Conservation (phyloP, 805 yeast genomes). For the Clavispora asparagi region DNA sequence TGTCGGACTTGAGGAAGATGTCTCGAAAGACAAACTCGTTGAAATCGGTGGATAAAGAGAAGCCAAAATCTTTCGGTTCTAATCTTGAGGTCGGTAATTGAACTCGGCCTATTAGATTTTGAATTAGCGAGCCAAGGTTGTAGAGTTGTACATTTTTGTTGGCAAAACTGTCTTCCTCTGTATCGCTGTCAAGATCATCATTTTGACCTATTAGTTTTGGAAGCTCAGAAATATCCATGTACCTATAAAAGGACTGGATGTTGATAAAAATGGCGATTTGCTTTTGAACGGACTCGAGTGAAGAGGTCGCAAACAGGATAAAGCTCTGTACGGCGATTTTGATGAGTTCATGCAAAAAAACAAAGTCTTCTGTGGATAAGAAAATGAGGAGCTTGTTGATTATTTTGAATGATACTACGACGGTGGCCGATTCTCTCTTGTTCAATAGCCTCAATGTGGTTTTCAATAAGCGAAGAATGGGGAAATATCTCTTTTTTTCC, state of each 20-base stretch:
- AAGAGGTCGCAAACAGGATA: conserved; percentile 32
- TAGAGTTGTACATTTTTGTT: conserved; percentile 9
- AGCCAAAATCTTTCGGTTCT: conserved; percentile 10
- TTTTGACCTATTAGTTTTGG: conserved; percentile 20
- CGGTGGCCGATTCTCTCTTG: conserved; percentile 20
- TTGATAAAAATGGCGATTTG: conserved; percentile 45
- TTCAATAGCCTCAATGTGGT: conserved; percentile 12
- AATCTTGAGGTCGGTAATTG: conserved; percentile 10
- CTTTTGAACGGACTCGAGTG: conserved; percentile 36
- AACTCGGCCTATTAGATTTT: conserved; percentile 15
- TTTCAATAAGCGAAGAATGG: conserved; percentile 15
- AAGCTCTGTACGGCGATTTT: conserved; percentile 34
- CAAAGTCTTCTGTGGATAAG: conserved; percentile 37
- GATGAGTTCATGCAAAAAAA: conserved; percentile 32
- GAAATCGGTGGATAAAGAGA: not conserved
- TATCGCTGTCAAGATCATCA: not conserved
- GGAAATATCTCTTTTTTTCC: conserved; percentile 13
- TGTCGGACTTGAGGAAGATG: conserved; percentile 16
- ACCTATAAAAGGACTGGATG: conserved; percentile 33
- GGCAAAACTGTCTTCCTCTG: not conserved
- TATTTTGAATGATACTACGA: conserved; percentile 30
- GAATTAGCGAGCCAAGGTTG: conserved; percentile 19
- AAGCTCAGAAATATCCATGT: conserved; percentile 22
- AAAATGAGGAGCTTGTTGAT: conserved; percentile 41
- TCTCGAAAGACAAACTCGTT: conserved; percentile 24